Evolutionary conservation across 805 yeast genomes (phyloP), one percentile per base, ranked within the genome.

Genomic region (Candida ovalis): DNA sequence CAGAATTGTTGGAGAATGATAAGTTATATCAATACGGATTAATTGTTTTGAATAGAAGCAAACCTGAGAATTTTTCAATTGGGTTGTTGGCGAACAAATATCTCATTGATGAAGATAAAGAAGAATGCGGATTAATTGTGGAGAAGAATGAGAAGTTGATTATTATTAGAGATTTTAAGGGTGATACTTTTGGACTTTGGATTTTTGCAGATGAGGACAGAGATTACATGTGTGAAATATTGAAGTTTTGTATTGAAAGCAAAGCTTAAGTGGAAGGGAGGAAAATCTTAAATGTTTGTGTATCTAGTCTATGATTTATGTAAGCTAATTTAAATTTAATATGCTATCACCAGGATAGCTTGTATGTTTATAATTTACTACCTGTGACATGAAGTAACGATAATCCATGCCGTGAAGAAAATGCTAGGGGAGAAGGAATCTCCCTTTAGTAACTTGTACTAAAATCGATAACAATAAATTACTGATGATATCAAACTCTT

Each of bases 171-270:
- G 83, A 81, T 58, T 68, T 83, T 44, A 69, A 77, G 44, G 89
- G 86, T 21, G 87, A 84, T 40, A 83, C 86, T 12, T 86, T 76
- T 62, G 95, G 95, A 1, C 68, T 87, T 42, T 87, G 94, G 94
- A 74, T 86, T 19, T 87, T 84, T 60, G 81, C 85, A 47, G 82
- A 76, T 40, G 78, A 75, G 7, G 91, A 86, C 58, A 72, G 92
- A 63, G 75, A 75, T 40, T 77, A 78, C 55, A 68, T 86, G 38
- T 78, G 70, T 56, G 78, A 81, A 46, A 47, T 65, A 21, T 45
- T 65, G 27, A 55, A 59, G 39, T 66, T 52, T 43, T 65, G 69
- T 52, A 52, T 57, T 35, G 65, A 60, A 17, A 58, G 51, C 32
- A 56, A 25, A 42, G 30, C 6, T 17, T 35, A 7, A 13, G 18